Percentiles rank a stretch among this genome's conserved stretches.
phyloP scores from a whole-genome alignment of 345 rosid genomes.

The Ailanthus altissimus region DNA sequence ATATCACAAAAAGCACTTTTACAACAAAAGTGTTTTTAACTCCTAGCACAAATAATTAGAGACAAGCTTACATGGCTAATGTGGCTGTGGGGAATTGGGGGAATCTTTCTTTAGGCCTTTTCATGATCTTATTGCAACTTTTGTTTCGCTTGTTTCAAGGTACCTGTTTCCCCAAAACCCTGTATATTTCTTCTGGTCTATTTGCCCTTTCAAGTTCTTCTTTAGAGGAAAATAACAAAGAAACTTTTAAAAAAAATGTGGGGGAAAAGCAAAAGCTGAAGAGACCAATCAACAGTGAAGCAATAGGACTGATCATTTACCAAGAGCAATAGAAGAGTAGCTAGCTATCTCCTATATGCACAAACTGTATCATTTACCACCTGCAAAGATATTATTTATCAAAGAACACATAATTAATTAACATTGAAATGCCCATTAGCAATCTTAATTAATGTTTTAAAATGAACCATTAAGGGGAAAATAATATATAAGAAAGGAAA shows the following conservation, averaged over 20 bases:
- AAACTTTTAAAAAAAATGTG: neutral
- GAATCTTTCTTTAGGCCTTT: conserved; percentile 23
- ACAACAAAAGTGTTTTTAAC: conserved; percentile 27
- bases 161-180: conserved; percentile 23
- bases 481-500: neutral
- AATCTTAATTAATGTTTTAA: neutral
- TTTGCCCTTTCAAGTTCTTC: conserved; percentile 17
- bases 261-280: neutral
- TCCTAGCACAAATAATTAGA: conserved; percentile 20
- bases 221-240: conserved; percentile 11
- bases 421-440: neutral
- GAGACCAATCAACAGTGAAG: conserved; percentile 16
- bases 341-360: neutral
- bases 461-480: neutral
- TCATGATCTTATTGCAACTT: conserved; percentile 27
- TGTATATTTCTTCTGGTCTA: neutral
- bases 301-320: conserved; percentile 20
- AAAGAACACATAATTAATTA: conserved; percentile 2
- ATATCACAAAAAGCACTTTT: conserved; percentile 21
- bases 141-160: conserved; percentile 35
- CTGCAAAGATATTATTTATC: conserved; percentile 27
- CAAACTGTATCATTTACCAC: conserved; percentile 36
- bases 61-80: conserved; percentile 22
- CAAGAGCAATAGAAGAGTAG: neutral
- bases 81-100: conserved; percentile 17